Evolutionary conservation across 2,329 filamentous ascomycete species (phyloP).

Genomic region (Ophiocordyceps australis): DNA sequence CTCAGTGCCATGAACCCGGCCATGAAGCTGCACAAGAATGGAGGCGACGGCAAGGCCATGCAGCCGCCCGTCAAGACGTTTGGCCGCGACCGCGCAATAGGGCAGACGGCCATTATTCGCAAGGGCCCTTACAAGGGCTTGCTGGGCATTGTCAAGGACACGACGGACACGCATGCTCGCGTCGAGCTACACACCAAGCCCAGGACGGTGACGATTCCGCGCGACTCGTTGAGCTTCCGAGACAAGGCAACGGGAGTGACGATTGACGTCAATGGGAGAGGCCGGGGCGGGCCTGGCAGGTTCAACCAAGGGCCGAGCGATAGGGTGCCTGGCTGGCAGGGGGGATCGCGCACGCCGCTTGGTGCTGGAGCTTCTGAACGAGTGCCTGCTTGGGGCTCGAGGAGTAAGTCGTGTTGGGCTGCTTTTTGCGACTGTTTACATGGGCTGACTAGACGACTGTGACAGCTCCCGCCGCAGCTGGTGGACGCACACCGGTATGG

Average conservation of each 20-base stretch:
- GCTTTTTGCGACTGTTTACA: not conserved
- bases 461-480: slow-evolving; percentile 35
- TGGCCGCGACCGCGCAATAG: slow-evolving; percentile 66
- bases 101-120: slow-evolving; percentile 78
- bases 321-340: slow-evolving; percentile 38
- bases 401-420: slow-evolving; percentile 34
- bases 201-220: slow-evolving; percentile 74
- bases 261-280: slow-evolving; percentile 48
- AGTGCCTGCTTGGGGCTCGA: slow-evolving; percentile 60
- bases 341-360: slow-evolving; percentile 51
- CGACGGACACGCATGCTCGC: slow-evolving; percentile 68
- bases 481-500: slow-evolving; percentile 46
- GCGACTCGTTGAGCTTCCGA: slow-evolving; percentile 68
- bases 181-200: slow-evolving; percentile 90
- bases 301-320: slow-evolving; percentile 24
- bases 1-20: slow-evolving; percentile 86
- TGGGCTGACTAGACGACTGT: not conserved
- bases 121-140: slow-evolving; percentile 85
- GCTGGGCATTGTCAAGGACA: slow-evolving; percentile 88
- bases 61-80: slow-evolving; percentile 60
- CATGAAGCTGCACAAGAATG: slow-evolving; percentile 49
- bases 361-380: slow-evolving; percentile 40
- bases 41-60: slow-evolving; percentile 23
- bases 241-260: slow-evolving; percentile 64
- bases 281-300: slow-evolving; percentile 26